Conservation (phyloP, 179 eudicot species). For the Silene vulgaris region DNA sequence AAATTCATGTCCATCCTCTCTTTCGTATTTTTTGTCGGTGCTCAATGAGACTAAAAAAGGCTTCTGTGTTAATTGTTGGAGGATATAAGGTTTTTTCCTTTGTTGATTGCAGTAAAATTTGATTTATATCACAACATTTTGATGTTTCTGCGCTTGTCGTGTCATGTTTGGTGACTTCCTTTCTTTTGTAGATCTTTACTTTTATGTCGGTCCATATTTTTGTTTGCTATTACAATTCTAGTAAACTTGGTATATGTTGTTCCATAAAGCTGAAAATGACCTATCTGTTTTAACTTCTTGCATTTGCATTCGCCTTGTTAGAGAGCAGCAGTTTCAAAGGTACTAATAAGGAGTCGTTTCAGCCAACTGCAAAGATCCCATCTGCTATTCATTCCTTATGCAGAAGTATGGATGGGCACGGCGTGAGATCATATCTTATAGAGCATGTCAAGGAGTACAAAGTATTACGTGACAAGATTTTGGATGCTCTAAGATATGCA, state of each 20-base stretch:
- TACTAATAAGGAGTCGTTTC: neutral
- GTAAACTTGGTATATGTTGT: neutral
- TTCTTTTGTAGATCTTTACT: neutral
- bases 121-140: too few relatives aligned
- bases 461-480: neutral
- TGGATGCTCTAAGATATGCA: conserved; percentile 22
- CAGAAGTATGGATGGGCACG: conserved; percentile 21
- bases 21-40: too few relatives aligned
- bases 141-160: neutral
- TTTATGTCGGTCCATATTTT: neutral
- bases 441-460: conserved; percentile 15
- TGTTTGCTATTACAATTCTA: neutral
- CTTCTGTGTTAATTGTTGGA: too few relatives aligned
- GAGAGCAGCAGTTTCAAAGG: neutral
- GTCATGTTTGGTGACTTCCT: neutral
- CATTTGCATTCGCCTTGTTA: neutral
- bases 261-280: neutral
- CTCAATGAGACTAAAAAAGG: too few relatives aligned
- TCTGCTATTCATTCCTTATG: conserved; percentile 11
- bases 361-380: neutral
- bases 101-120: too few relatives aligned
- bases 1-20: too few relatives aligned
- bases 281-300: neutral
- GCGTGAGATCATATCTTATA: conserved; percentile 16
- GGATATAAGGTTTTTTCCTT: too few relatives aligned